These are phyloP conservation scores for Penicillium palitans DNA, from an alignment of 2,329 filamentous ascomycete species.

Conservation along the genomic window DNA sequence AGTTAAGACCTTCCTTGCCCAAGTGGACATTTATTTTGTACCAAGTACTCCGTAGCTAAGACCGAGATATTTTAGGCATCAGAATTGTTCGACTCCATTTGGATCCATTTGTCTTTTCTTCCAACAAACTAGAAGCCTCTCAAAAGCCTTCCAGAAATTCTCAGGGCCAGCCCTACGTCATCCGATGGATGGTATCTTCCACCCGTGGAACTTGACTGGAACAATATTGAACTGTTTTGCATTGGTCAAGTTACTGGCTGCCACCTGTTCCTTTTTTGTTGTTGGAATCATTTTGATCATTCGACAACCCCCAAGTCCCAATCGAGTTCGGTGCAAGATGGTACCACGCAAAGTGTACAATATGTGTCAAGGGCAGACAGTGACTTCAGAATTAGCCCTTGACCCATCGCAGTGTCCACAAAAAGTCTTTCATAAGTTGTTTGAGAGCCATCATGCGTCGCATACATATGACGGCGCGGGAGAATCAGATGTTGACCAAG, in stretches of 20 bases:
- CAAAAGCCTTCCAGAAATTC: not conserved
- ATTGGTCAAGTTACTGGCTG: not conserved
- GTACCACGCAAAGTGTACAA: constrained; percentile 52
- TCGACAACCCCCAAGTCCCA: constrained; percentile 18
- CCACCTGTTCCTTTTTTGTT: not conserved
- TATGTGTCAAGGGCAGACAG: constrained; percentile 56
- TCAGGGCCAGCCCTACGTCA: constrained; percentile 4
- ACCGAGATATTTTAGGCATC: not conserved
- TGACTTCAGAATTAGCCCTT: constrained; percentile 59
- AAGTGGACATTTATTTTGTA: too few species aligned
- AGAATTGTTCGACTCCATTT: constrained; percentile 1
- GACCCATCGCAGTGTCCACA: constrained; percentile 56
- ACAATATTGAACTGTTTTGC: not conserved
- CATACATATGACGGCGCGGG: constrained; percentile 15
- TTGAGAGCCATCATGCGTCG: constrained; percentile 37
- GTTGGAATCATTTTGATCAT: not conserved
- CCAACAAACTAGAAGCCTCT: not conserved
- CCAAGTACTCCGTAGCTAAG: too few species aligned
- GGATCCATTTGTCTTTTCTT: not conserved
- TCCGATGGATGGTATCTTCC: constrained; percentile 3
- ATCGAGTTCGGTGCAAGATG: constrained; percentile 27
- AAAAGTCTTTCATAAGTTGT: constrained; percentile 59
- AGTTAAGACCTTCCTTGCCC: not conserved
- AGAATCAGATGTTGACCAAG: constrained; percentile 25
- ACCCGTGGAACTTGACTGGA: not conserved